Percentiles rank a stretch among this genome's conserved stretches.
Evolutionary conservation across 2,329 filamentous ascomycete species (phyloP).

Genomic region (Coniochaeta hoffmannii): DNA sequence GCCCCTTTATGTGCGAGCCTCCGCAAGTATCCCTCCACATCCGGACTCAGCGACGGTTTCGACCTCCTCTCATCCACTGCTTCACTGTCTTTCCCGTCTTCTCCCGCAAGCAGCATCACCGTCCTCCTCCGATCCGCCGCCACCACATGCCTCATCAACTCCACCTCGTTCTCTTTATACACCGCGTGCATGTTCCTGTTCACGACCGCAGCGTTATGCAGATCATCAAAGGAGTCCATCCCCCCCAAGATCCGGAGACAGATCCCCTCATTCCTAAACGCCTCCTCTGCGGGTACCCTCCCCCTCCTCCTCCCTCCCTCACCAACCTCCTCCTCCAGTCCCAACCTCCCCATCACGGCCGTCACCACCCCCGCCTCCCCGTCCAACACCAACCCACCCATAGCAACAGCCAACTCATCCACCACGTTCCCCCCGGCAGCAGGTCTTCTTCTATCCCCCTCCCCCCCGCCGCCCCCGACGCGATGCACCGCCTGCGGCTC

Average conservation of each 20-base stretch:
- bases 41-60: background rate
- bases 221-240: conserved; percentile 31
- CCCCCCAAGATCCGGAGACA: conserved; percentile 31
- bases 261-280: conserved; percentile 20
- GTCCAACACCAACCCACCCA: background rate
- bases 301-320: background rate
- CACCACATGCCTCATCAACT: conserved; percentile 22
- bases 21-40: background rate
- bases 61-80: background rate
- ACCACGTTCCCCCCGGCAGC: background rate
- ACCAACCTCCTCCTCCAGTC: background rate
- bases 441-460: background rate
- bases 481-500: conserved; percentile 26
- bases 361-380: background rate
- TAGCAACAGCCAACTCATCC: background rate
- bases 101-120: background rate
- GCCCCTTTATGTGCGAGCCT: background rate
- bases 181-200: conserved; percentile 35
- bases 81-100: background rate
- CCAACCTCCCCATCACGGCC: background rate
- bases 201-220: conserved; percentile 33
- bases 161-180: conserved; percentile 36
- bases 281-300: background rate
- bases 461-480: background rate
- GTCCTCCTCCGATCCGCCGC: conserved; percentile 5